A percentile compares a stretch with the other conserved stretches of the same genome.
phyloP scores from a whole-genome alignment of 2,329 filamentous ascomycete species.

The Cercospora janseana region DNA sequence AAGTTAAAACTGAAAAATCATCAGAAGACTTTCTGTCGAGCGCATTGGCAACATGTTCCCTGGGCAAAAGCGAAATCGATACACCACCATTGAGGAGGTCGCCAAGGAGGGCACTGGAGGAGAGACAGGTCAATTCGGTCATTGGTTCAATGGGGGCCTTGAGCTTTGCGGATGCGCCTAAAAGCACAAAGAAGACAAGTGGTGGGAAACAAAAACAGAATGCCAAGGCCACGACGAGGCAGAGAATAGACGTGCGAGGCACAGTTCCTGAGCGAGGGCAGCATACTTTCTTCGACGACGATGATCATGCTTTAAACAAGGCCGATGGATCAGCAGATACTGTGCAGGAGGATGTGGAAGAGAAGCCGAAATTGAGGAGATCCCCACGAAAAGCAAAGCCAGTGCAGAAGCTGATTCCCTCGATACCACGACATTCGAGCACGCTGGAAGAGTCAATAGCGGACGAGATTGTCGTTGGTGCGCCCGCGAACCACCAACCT shows the following conservation, averaged over 20 bases:
- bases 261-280: conserved; percentile 10
- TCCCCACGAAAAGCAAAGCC: conserved; percentile 10
- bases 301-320: background rate
- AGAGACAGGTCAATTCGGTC: conserved; percentile 28
- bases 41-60: background rate
- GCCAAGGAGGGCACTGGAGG: conserved; percentile 25
- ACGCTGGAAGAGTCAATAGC: background rate
- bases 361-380: background rate
- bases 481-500: background rate
- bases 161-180: background rate
- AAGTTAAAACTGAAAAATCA: no score
- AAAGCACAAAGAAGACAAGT: conserved; percentile 12
- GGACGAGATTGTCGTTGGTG: background rate
- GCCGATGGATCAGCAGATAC: background rate
- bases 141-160: conserved; percentile 18
- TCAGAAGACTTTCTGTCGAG: no score
- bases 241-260: conserved; percentile 4
- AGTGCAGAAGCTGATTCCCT: conserved; percentile 1
- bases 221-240: conserved; percentile 6
- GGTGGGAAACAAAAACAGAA: background rate
- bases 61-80: background rate
- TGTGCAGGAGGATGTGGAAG: background rate
- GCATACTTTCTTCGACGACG: conserved; percentile 18
- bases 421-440: background rate
- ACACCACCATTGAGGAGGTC: conserved; percentile 1